Evolutionary conservation across 345 rosid species (phyloP).

Genomic region (Cardamine occulta): DNA sequence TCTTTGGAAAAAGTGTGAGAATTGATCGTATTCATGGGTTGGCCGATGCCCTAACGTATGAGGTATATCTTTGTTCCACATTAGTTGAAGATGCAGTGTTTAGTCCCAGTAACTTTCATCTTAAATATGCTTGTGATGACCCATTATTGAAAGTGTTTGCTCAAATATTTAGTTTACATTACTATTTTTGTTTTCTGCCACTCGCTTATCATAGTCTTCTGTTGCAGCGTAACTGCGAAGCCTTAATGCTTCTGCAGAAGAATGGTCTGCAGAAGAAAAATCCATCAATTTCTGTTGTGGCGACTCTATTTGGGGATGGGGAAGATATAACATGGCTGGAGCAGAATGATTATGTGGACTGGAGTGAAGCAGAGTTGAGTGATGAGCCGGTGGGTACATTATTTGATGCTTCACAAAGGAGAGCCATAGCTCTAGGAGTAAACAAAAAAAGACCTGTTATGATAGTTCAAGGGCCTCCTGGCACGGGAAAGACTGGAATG

Average conservation of each 20-base stretch:
- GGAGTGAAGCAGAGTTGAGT: conserved; percentile 60
- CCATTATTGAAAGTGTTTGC: conserved; percentile 14
- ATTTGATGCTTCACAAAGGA: conserved; percentile 74
- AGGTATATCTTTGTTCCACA: conserved; percentile 53
- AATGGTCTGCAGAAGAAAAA: conserved; percentile 86
- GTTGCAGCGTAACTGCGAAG: conserved; percentile 95
- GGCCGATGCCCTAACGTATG: conserved; percentile 92
- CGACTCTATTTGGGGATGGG: conserved; percentile 87
- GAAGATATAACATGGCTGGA: conserved; percentile 76
- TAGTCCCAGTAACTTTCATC: neutral
- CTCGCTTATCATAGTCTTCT: conserved; percentile 29
- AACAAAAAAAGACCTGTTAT: conserved; percentile 77
- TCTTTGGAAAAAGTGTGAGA: conserved; percentile 84
- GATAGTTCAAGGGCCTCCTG: conserved; percentile 96
- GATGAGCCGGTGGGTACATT: conserved; percentile 52
- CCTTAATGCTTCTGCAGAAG: conserved; percentile 92
- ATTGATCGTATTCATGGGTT: conserved; percentile 91
- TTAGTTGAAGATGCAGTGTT: neutral
- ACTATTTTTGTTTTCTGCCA: neutral
- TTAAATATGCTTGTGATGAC: neutral
- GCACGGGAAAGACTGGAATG: conserved; percentile 92
- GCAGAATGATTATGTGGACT: conserved; percentile 60
- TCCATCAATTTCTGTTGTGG: conserved; percentile 72
- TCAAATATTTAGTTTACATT: conserved; percentile 18
- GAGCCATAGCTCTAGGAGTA: conserved; percentile 74